Evolutionary conservation across 257 asterid genomes (phyloP), one percentile per base, ranked within the genome.

Genomic region (Solanum bulbocastanum): DNA sequence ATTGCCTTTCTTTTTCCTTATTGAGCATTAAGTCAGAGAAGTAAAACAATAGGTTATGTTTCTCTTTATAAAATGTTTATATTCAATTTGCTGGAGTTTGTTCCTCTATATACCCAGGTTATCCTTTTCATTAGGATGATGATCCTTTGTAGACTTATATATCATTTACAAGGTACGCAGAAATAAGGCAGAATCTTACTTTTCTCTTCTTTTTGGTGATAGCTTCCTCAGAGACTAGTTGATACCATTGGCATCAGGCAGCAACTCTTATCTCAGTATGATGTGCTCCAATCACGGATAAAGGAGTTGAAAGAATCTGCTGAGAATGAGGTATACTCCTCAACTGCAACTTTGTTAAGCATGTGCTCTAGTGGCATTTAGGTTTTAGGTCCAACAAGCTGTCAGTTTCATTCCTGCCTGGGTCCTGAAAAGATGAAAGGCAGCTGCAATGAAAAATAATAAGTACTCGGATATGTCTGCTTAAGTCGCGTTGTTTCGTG

Each of bases 181-280:
- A 82, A 82, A 46, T 46, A 27, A 18, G 11, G 20, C 39, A 66
- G 49, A 83, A 37, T 42, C 35, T 46, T 81, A 35, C 52, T 15
- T 91, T 60, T 88, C 78, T 88, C 44, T 82, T 46, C 44, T 82
- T 82, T 76, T 87, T 86, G 65, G 69, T 89, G 75, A 87, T 93
- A 97, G 99, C 96, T 97, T 92, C 98, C 99, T 87, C 98, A 90
- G 92, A 97, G 89, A 88, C 66, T 90, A 72, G 98, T 93, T 87
- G 98, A 94, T 88, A 73, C 92, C 91, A 89, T 94, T 75, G 93
- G 96, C 27, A 88, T 94, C 85, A 92, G 94, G 91, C 99, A 97
- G 92, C 96, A 95, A 88, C 94, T 97, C 37, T 88, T 97, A 86
- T 94, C 97, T 83, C 98, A 97, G 93, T 96, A 97, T 88, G 99